Conservation (phyloP, 805 yeast species). For the Teunomyces atbi region DNA sequence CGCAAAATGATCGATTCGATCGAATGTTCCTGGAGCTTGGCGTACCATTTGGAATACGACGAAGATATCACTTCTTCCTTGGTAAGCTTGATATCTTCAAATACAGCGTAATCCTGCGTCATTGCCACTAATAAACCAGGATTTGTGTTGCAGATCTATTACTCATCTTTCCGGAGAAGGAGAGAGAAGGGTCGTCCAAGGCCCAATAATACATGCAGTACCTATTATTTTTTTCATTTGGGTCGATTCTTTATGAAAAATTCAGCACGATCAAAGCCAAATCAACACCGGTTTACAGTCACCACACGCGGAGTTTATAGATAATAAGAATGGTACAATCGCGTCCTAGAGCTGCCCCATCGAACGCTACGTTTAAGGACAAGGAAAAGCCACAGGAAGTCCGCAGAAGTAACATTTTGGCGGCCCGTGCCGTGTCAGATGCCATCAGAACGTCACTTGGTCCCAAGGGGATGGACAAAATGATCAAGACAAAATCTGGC, state of each 20-base stretch:
- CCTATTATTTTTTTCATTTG: not conserved
- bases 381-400: constrained; percentile 95
- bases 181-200: not conserved
- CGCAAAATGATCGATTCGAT: constrained; percentile 24
- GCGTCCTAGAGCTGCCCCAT: constrained; percentile 36
- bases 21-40: constrained; percentile 17
- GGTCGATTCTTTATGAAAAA: not conserved
- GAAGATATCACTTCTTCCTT: constrained; percentile 31
- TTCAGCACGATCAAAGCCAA: not conserved
- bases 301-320: not conserved
- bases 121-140: not conserved
- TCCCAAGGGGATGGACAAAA: constrained; percentile 99
- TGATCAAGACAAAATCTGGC: constrained; percentile 92
- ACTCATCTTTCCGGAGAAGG: not conserved
- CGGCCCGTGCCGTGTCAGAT: constrained; percentile 93
- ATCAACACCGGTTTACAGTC: not conserved
- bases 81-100: constrained; percentile 25
- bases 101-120: constrained; percentile 19
- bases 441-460: constrained; percentile 95
- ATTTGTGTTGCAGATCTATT: not conserved
- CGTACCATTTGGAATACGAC: constrained; percentile 36
- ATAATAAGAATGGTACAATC: constrained; percentile 4
- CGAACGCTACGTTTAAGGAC: constrained; percentile 87
- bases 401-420: constrained; percentile 81
- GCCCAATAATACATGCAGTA: not conserved